A percentile compares a stretch with the other conserved stretches of the same genome.
These are phyloP conservation scores for Xylaria sp. DNA, from an alignment of 2,329 filamentous ascomycete genomes.

Conservation along the genomic window DNA sequence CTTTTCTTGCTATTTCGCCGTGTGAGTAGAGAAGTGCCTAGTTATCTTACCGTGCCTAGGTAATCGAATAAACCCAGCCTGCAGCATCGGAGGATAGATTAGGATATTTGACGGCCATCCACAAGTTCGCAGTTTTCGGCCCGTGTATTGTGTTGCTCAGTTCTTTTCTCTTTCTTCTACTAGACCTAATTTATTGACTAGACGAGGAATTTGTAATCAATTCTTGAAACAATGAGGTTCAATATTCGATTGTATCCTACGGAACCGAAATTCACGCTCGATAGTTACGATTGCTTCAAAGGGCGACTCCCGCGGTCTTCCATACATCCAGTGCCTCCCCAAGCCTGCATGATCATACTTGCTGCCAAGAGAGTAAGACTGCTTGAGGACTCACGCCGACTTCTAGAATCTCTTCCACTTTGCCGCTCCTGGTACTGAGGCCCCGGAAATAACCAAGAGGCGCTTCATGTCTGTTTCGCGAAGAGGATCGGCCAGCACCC, in stretches of 20 bases:
- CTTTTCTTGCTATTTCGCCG: no score
- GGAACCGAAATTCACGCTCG: neutral
- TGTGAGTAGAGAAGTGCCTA: no score
- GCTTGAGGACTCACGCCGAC: neutral
- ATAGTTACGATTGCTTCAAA: neutral
- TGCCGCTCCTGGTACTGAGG: neutral
- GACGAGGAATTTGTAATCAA: no score
- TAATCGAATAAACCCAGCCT: no score
- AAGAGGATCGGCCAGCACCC: constrained; percentile 7
- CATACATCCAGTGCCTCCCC: neutral
- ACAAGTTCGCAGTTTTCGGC: neutral
- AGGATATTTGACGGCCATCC: no score
- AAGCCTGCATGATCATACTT: neutral
- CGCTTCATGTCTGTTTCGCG: constrained; percentile 1
- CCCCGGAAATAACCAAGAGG: neutral
- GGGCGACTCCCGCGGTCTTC: neutral
- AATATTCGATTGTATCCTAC: no score
- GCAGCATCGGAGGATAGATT: neutral
- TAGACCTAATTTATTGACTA: no score
- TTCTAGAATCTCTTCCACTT: neutral
- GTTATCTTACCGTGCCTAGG: no score
- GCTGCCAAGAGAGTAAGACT: constrained; percentile 17
- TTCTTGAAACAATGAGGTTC: no score
- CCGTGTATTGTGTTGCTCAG: no score
- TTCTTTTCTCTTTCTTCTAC: no score